Conservation (phyloP, 208 protist species). For the Trypanosoma grayi region DNA sequence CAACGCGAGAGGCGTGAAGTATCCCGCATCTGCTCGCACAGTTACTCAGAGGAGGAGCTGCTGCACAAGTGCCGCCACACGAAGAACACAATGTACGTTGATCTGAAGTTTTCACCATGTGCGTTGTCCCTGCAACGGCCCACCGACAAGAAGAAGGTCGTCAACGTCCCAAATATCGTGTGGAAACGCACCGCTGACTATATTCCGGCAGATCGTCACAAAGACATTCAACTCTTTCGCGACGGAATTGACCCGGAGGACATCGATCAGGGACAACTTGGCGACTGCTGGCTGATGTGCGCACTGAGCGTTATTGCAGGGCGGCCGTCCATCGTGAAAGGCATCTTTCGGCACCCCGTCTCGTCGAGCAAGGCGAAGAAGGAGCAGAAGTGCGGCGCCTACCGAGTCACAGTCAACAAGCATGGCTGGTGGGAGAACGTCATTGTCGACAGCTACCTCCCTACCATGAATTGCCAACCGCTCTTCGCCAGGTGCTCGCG, state of each 20-base stretch:
- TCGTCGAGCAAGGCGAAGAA: conserved; percentile 15
- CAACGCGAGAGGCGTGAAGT: not conserved
- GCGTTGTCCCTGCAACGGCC: conserved; percentile 31
- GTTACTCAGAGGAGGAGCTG: conserved; percentile 16
- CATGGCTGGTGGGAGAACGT: conserved; percentile 80
- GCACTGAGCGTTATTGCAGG: not conserved
- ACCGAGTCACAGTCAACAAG: conserved; percentile 73
- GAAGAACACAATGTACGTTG: conserved; percentile 42
- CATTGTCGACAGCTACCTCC: conserved; percentile 87
- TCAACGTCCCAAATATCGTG: conserved; percentile 28
- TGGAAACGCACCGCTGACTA: conserved; percentile 55
- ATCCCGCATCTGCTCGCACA: not conserved
- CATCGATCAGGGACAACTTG: conserved; percentile 56
- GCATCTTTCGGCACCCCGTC: conserved; percentile 1
- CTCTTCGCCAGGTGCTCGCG: conserved; percentile 38
- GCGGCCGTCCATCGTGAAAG: not conserved
- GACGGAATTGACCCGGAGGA: conserved; percentile 45
- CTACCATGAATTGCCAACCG: conserved; percentile 13
- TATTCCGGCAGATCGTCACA: conserved; percentile 37
- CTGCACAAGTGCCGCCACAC: conserved; percentile 42
- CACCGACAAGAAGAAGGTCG: conserved; percentile 19
- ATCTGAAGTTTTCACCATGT: conserved; percentile 46
- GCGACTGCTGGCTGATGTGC: not conserved
- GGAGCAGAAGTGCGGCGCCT: conserved; percentile 26
- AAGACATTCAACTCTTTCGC: conserved; percentile 47